Evolutionary conservation across 208 protist genomes (phyloP).

Genomic region (Crithidia acanthocephali): DNA sequence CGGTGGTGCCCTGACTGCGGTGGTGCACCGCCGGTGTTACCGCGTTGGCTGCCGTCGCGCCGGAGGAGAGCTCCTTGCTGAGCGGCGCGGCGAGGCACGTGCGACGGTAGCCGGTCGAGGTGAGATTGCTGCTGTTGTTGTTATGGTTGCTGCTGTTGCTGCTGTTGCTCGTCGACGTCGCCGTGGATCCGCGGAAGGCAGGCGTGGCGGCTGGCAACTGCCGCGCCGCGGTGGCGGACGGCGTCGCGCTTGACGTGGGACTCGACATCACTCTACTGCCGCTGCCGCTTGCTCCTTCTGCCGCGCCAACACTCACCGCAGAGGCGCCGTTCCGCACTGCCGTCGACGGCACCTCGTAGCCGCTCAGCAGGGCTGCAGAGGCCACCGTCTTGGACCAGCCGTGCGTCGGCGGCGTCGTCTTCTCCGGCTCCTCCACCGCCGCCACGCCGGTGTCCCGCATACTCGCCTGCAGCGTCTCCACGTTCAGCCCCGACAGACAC

Average conservation of each 20-base stretch:
- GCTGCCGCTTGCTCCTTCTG: background rate
- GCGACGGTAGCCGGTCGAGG: background rate
- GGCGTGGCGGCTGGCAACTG: conserved; percentile 2
- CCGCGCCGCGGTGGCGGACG: background rate
- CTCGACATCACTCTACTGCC: background rate
- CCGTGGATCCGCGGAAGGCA: background rate
- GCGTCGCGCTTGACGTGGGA: background rate
- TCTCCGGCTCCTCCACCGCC: conserved; percentile 5
- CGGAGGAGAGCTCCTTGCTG: background rate
- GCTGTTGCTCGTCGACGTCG: no score
- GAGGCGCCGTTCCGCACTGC: background rate
- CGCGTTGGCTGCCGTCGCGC: background rate
- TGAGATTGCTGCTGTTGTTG: background rate
- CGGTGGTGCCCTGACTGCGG: no score
- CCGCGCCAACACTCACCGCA: background rate
- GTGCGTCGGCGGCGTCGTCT: conserved; percentile 34
- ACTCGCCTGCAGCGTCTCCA: conserved; percentile 68
- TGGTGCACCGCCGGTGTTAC: background rate
- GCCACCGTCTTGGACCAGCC: conserved; percentile 71
- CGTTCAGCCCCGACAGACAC: conserved; percentile 62
- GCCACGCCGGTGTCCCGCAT: conserved; percentile 36
- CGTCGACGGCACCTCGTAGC: conserved; percentile 23
- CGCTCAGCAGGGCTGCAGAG: conserved; percentile 31
- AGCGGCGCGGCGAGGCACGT: background rate
- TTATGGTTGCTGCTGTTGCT: background rate